Conservation (phyloP, 192 early-diverging fungal genomes). For the Coemansia sp. region DNA sequence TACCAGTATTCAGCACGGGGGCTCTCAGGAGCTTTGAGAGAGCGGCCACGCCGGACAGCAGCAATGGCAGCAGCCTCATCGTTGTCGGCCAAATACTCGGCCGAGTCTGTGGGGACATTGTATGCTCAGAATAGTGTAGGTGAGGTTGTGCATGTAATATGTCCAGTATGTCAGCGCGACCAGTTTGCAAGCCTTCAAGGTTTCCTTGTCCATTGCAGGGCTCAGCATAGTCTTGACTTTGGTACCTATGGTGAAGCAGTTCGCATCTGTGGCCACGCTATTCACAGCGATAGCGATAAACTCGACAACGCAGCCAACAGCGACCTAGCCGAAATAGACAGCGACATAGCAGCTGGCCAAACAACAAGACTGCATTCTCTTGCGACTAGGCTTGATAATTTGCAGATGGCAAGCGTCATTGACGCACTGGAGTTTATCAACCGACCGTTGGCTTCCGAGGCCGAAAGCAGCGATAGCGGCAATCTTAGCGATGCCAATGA, state of each 20-base stretch:
- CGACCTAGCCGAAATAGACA: not conserved
- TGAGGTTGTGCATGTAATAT: slow-evolving; percentile 64
- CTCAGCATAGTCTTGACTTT: slow-evolving; percentile 74
- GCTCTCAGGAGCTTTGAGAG: not conserved
- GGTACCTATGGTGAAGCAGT: slow-evolving; percentile 75
- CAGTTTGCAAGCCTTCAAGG: slow-evolving; percentile 83
- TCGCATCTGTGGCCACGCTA: slow-evolving; percentile 67
- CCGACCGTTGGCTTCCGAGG: not conserved
- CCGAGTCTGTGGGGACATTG: slow-evolving; percentile 13
- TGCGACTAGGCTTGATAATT: slow-evolving; percentile 19
- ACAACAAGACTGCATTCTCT: slow-evolving; percentile 17
- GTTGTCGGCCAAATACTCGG: slow-evolving; percentile 5
- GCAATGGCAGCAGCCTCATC: not conserved
- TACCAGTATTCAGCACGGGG: slow-evolving; percentile 2
- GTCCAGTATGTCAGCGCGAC: slow-evolving; percentile 74
- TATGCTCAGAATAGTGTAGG: slow-evolving; percentile 52
- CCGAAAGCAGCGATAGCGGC: slow-evolving; percentile 16
- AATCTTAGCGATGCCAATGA: slow-evolving; percentile 23
- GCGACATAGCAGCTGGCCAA: not conserved
- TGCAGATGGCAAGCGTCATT: slow-evolving; percentile 31
- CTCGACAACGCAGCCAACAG: not conserved
- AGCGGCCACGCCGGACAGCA: slow-evolving; percentile 29
- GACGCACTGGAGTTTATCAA: slow-evolving; percentile 58
- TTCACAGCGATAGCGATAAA: slow-evolving; percentile 30
- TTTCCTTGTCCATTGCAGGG: slow-evolving; percentile 84